These are phyloP conservation scores for Saccharum hybrid DNA, from an alignment of 202 grass and related monocot genomes.

Conservation along the genomic window DNA sequence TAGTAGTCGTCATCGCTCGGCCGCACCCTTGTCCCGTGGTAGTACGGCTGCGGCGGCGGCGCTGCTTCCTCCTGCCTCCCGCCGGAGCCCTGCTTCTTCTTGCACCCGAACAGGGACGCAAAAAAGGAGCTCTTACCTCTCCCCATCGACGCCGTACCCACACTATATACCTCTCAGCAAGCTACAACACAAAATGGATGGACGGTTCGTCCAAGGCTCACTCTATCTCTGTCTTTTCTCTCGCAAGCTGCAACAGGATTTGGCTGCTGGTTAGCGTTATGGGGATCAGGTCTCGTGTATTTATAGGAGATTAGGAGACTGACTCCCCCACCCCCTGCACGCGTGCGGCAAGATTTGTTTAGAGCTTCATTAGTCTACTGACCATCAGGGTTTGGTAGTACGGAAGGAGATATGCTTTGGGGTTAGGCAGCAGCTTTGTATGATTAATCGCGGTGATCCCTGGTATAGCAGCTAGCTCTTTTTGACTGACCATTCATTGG, in stretches of 20 bases:
- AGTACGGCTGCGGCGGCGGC: constrained; percentile 14
- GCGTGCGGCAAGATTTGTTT: neutral
- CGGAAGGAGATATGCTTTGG: neutral
- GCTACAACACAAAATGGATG: neutral
- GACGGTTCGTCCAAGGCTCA: neutral
- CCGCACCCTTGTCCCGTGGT: constrained; percentile 47
- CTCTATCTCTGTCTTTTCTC: neutral
- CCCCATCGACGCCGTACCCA: constrained; percentile 35
- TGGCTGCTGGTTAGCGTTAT: constrained; percentile 18
- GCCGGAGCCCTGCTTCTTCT: constrained; percentile 1
- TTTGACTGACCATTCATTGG: constrained; percentile 52
- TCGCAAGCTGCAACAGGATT: too few species aligned
- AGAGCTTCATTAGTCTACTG: neutral
- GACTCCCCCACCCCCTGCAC: neutral
- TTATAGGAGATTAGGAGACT: constrained; percentile 33
- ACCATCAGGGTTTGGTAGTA: neutral
- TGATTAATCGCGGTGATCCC: too few species aligned
- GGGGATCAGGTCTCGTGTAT: constrained; percentile 23
- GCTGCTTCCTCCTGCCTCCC: neutral
- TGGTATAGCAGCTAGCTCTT: constrained; percentile 9
- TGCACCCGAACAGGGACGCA: constrained; percentile 57
- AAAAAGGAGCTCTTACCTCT: constrained; percentile 53
- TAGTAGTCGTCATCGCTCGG: constrained; percentile 67
- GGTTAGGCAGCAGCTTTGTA: constrained; percentile 37
- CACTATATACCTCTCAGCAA: neutral